Percentiles rank a stretch among this genome's conserved stretches.
Conservation (phyloP, 257 asterid genomes). For the Henckelia pumila region DNA sequence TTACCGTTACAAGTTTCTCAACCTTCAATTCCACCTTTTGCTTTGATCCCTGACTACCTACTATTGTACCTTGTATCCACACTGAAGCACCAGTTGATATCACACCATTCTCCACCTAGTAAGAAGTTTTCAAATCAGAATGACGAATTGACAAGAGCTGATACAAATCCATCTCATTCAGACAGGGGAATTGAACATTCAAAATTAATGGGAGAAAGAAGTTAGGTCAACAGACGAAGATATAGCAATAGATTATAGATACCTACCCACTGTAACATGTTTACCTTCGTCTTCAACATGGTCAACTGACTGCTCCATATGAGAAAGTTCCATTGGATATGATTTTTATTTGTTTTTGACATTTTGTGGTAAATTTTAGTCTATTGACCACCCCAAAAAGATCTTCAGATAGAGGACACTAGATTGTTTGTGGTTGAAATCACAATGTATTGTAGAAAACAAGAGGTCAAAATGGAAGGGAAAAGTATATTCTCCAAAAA, state of each 20-base stretch:
- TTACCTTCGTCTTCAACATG: background rate
- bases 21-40: slow-evolving; percentile 88
- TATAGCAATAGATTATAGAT: slow-evolving; percentile 4
- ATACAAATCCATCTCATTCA: slow-evolving; percentile 21
- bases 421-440: background rate
- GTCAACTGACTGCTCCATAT: background rate
- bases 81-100: slow-evolving; percentile 88
- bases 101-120: slow-evolving; percentile 71
- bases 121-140: slow-evolving; percentile 23
- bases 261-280: slow-evolving; percentile 1
- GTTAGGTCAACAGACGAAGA: slow-evolving; percentile 19
- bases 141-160: background rate
- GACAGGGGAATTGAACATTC: slow-evolving; percentile 14
- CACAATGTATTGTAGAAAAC: background rate
- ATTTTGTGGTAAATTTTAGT: background rate
- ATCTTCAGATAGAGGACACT: background rate
- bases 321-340: slow-evolving; percentile 11
- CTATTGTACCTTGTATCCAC: slow-evolving; percentile 71
- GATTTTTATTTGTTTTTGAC: slow-evolving; percentile 9
- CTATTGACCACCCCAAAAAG: background rate
- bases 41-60: slow-evolving; percentile 92
- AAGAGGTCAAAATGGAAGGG: background rate
- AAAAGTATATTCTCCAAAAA: background rate
- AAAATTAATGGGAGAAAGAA: background rate
- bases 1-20: slow-evolving; percentile 81